Evolutionary conservation across 768 basidiomycete species (phyloP), one percentile per base, ranked within the genome.

Genomic region (Brasilioporus rufonigricans): DNA sequence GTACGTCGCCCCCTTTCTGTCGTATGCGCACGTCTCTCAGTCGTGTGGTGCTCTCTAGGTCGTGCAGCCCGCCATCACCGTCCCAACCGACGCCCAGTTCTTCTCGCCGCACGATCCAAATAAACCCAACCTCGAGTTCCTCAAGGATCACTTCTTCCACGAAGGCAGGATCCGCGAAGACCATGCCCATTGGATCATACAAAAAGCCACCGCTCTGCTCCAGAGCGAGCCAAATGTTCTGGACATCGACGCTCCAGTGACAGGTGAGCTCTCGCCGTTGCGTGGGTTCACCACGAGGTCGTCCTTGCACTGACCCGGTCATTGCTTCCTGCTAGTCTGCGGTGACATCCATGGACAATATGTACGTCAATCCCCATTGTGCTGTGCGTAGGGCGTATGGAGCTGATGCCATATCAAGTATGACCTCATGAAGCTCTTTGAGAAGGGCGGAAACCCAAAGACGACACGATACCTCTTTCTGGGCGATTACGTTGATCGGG

Each of bases 391-490:
- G n/a, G 23, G 32, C 26, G 14, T 36, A 41, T 50, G 12, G 38
- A 47, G 26, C 56, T 65, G 36, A 63, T 52, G 21, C 26, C 35
- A 36, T 55, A 48, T 63, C 23, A 57, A 87, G 85, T 89, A 84
- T 62, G 86, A 89, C 68, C 72, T 89, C 52, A 89, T 89, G 86
- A 89, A 89, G 68, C 78, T 89, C 26, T 87, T 89, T 64, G 86
- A 89, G 66, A 84, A 88, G 23, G 87, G 86, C 21, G 86, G 86
- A 4, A 87, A 82, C 71, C 86, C 86, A 2, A 85, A 84, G 50
- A 83, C 84, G 33, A 89, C 86, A 3, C 76, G 86, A 47, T 89
- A 89, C 65, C 79, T 87, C 50, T 87, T 89, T 74, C 69, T 89
- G 48, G 86, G 86, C 13, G 86, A 89, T 68, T 88, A 88, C 63